Percentiles rank a stretch among this genome's conserved stretches.
phyloP scores from a whole-genome alignment of 805 yeast species.

The Kodamaea jinghongensis region DNA sequence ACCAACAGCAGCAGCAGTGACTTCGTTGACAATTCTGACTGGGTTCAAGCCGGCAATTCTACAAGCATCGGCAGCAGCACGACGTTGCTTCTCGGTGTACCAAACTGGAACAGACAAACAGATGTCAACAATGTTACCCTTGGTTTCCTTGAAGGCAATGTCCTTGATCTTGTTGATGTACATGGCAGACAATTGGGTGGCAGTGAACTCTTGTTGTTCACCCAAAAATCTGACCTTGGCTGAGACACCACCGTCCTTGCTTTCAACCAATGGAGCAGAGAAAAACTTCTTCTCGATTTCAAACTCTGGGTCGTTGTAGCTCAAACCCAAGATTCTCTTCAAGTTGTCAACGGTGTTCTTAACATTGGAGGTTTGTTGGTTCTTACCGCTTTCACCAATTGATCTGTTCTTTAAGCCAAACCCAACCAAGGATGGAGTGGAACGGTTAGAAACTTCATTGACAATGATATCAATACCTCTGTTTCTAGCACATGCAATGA shows the following conservation, averaged over 20 bases:
- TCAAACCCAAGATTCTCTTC: slow-evolving; percentile 87
- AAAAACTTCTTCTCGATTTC: slow-evolving; percentile 70
- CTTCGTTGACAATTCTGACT: slow-evolving; percentile 95
- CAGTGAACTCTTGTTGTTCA: slow-evolving; percentile 71
- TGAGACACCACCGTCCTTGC: slow-evolving; percentile 71
- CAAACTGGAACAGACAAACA: slow-evolving; percentile 95
- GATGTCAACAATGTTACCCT: slow-evolving; percentile 78
- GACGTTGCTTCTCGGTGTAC: slow-evolving; percentile 96
- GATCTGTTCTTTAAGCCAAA: slow-evolving; percentile 87
- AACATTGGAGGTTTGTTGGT: slow-evolving; percentile 93
- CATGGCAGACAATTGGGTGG: slow-evolving; percentile 93
- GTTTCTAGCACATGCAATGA: slow-evolving; percentile 93
- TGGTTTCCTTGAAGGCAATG: slow-evolving; percentile 77
- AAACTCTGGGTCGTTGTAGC: slow-evolving; percentile 72
- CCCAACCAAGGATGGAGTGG: slow-evolving; percentile 90
- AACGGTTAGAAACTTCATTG: slow-evolving; percentile 96
- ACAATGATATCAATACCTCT: slow-evolving; percentile 98
- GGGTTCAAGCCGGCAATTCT: slow-evolving; percentile 96
- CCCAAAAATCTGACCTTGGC: slow-evolving; percentile 84
- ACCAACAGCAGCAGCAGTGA: slow-evolving; percentile 98
- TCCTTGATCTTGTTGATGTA: slow-evolving; percentile 86
- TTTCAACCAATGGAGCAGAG: slow-evolving; percentile 68
- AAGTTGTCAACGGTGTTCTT: slow-evolving; percentile 95
- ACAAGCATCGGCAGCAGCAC: slow-evolving; percentile 94
- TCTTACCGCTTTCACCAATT: slow-evolving; percentile 94